Evolutionary conservation across 2,329 filamentous ascomycete species (phyloP).

Genomic region (Zopfia rhizophila): DNA sequence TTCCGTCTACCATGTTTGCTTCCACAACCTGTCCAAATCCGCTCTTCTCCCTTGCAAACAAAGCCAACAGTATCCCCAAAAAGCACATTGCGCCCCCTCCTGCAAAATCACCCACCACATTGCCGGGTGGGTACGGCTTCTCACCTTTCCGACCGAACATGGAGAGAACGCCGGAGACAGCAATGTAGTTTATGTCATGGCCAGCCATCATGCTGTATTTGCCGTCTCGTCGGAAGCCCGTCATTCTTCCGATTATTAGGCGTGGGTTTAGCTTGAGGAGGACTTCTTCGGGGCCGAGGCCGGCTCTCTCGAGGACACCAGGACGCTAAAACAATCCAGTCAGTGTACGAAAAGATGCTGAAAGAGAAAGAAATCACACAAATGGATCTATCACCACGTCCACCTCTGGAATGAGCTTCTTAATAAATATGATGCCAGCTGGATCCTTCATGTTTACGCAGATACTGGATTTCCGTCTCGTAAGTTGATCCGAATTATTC

Average conservation of each 20-base stretch:
- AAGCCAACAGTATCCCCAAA: slow-evolving; percentile 81
- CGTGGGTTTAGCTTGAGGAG: slow-evolving; percentile 75
- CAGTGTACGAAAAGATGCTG: too few relatives aligned
- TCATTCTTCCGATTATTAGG: slow-evolving; percentile 85
- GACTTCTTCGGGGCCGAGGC: slow-evolving; percentile 74
- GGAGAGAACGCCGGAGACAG: slow-evolving; percentile 81
- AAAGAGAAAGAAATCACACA: too few relatives aligned
- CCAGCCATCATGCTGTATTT: slow-evolving; percentile 89
- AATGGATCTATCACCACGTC: slow-evolving; percentile 95
- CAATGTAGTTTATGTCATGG: slow-evolving; percentile 96
- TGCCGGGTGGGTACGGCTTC: slow-evolving; percentile 81
- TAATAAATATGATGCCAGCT: slow-evolving; percentile 72
- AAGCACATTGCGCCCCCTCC: slow-evolving; percentile 87
- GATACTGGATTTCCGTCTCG: slow-evolving; percentile 83
- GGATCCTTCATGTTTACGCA: slow-evolving; percentile 79
- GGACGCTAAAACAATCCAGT: too few relatives aligned
- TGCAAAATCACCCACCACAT: slow-evolving; percentile 90
- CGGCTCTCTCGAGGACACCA: slow-evolving; percentile 86
- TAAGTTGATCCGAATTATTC: slow-evolving; percentile 76
- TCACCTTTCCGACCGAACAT: slow-evolving; percentile 77
- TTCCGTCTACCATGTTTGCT: slow-evolving; percentile 96
- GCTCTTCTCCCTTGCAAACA: slow-evolving; percentile 71
- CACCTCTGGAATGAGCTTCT: slow-evolving; percentile 68
- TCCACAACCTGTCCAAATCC: slow-evolving; percentile 89
- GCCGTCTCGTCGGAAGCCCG: slow-evolving; percentile 88